Evolutionary conservation across 805 yeast species (phyloP), one percentile per base, ranked within the genome.

Genomic region (Metschnikowia lunata): DNA sequence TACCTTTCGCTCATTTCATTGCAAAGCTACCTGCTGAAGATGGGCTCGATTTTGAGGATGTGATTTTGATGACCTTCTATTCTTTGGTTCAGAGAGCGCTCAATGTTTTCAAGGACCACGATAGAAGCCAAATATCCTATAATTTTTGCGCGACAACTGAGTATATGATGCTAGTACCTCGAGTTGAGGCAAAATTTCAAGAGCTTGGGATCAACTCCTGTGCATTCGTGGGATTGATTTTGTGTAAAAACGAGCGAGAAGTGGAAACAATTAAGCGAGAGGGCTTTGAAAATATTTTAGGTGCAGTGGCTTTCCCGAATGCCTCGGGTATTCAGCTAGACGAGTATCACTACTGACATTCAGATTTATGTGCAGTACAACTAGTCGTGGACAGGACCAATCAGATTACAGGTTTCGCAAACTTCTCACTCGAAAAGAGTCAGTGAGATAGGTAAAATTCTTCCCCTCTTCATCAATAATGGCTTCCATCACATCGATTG

Each of bases 91-190:
- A 86, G 48, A 75, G 90, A 50, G 74, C 81, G 0, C 66, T 89
- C 55, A 83, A 90, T 3, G 76, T 80, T 12, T 74, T 80, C 58
- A 80, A 80, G 59, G 83, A 83, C 47, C 55, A 64, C 40, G 70
- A 63, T 6, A 56, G 66, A 12, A 52, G 58, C n/a, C 69, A 70
- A 36, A 67, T 82, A 39, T 84, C 91, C 32, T 91, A 87, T 63
- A 91, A 91, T 60, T 80, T 90, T 30, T 66, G 88, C 36, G 79
- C 91, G 75, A 88, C 95, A 38, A 80, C 80, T 39, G 76, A 80
- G 42, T 91, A 93, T 87, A 78, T 91, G 66, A 78, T 89, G 78
- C 62, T 86, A 18, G 83, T 89, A n/a, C 98, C 99, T 13, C 77
- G 97, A 57, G 69, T 83, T 2, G 56, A 60, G 13, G 82, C 84